A percentile compares a stretch with the other conserved stretches of the same genome.
Evolutionary conservation across 2,329 filamentous ascomycete genomes (phyloP).

Genomic region (Furcasterigmium sp.): DNA sequence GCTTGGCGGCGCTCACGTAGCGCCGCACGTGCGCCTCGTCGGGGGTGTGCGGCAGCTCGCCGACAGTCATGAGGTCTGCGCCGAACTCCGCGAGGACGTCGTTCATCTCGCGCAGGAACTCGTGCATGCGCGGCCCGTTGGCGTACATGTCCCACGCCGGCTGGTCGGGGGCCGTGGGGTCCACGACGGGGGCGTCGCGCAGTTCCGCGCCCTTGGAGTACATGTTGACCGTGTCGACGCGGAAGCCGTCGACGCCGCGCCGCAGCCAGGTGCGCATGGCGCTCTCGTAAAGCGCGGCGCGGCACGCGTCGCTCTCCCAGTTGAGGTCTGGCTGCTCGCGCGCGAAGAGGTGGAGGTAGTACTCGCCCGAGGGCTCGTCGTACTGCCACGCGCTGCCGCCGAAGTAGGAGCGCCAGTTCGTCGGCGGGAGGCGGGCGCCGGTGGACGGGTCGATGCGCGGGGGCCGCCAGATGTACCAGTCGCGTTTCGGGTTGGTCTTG

Average conservation of each 20-base stretch:
- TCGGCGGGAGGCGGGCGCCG: conserved; percentile 63
- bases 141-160: conserved; percentile 53
- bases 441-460: conserved; percentile 42
- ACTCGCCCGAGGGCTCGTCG: conserved; percentile 67
- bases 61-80: conserved; percentile 63
- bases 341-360: conserved; percentile 73
- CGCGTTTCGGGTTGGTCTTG: conserved; percentile 56
- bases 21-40: conserved; percentile 50
- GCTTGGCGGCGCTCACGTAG: conserved; percentile 53
- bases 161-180: conserved; percentile 41
- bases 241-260: conserved; percentile 66
- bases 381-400: conserved; percentile 62
- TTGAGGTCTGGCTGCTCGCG: conserved; percentile 79
- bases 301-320: conserved; percentile 67
- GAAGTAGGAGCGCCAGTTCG: conserved; percentile 67
- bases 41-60: conserved; percentile 61
- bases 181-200: conserved; percentile 51
- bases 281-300: conserved; percentile 64
- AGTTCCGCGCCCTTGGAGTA: conserved; percentile 59
- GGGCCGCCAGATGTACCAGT: conserved; percentile 63
- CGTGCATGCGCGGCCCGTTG: conserved; percentile 65
- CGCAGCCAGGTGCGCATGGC: conserved; percentile 77
- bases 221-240: conserved; percentile 71
- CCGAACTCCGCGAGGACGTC: conserved; percentile 50
- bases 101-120: conserved; percentile 64